These are phyloP conservation scores for Saccharomyces hybrid DNA, from an alignment of 1,139 yeast species.

Conservation along the genomic window DNA sequence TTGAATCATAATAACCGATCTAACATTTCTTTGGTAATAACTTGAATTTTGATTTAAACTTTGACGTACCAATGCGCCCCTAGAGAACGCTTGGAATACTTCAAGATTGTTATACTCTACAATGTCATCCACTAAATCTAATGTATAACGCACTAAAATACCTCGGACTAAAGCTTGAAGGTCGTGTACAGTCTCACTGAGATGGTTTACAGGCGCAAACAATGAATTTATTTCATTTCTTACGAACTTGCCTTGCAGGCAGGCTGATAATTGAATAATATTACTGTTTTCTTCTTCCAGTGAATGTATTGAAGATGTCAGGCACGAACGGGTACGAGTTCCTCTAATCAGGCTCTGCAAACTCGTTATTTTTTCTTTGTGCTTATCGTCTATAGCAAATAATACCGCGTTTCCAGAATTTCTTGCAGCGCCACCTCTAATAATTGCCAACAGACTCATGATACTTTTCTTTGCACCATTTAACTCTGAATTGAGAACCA, in stretches of 20 bases:
- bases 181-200: slow-evolving; percentile 21
- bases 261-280: not conserved
- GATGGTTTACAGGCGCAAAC: not conserved
- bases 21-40: slow-evolving; percentile 50
- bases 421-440: not conserved
- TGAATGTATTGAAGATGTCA: not conserved
- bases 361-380: not conserved
- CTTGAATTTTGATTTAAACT: slow-evolving; percentile 35
- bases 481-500: not conserved
- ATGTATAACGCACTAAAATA: slow-evolving; percentile 42
- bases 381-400: not conserved
- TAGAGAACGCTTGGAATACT: slow-evolving; percentile 36
- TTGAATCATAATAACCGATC: slow-evolving; percentile 65
- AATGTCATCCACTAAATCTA: slow-evolving; percentile 45
- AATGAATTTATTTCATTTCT: slow-evolving; percentile 16
- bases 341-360: not conserved
- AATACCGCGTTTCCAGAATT: not conserved
- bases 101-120: slow-evolving; percentile 36
- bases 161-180: slow-evolving; percentile 41
- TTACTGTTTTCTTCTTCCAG: not conserved
- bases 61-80: slow-evolving; percentile 32
- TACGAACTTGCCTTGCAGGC: not conserved
- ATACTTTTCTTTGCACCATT: not conserved
- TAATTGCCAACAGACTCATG: not conserved
- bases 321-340: not conserved